Evolutionary conservation across 805 yeast species (phyloP), one percentile per base, ranked within the genome.

Genomic region (Pichia gijzeniarum): DNA sequence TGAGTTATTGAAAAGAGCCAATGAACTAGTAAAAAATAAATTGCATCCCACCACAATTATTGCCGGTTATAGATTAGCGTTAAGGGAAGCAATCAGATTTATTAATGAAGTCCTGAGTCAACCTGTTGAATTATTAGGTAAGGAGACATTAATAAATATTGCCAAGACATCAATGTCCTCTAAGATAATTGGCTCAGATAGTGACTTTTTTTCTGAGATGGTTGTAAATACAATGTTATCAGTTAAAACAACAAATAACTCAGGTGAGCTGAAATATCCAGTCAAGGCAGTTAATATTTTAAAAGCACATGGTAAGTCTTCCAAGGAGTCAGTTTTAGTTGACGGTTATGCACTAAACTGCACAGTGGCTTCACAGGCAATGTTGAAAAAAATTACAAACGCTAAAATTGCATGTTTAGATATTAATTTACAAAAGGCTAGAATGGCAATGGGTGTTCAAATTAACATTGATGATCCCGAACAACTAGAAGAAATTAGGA

Each of bases 381-480:
- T 93, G 98, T 73, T 79, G 51, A 87, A 84, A 58, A 71, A 74
- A 42, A 70, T 89, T 39, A 65, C 68, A 12, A 71, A 75, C 53
- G 95, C 96, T 40, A 82, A 80, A 56, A 85, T 89, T 55, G 97
- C 97, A 3, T 80, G 88, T 54, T 73, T 89, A 59, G 97, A 89
- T 68, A 77, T 93, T 65, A 91, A 95, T 67, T 72, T 93, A 61
- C 99, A 95, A 64, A 91, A 90, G 65, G 93, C 96, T 2, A 80
- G 90, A 62, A 88, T 93, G 96, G 96, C 97, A 35, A 80, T 93
- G 80, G 99, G 99, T 45, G 98, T 93, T 43, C 95, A 89, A 65
- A 86, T 93, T 65, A 90, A 90, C 62, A 88, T 93, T 61, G 95
- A 87, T 57, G 97, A 93, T 64, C 99, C 99, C 35, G 96, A 93